Evolutionary conservation across 2,329 filamentous ascomycete species (phyloP), one percentile per base, ranked within the genome.

Genomic region (Talaromyces pinophilus): DNA sequence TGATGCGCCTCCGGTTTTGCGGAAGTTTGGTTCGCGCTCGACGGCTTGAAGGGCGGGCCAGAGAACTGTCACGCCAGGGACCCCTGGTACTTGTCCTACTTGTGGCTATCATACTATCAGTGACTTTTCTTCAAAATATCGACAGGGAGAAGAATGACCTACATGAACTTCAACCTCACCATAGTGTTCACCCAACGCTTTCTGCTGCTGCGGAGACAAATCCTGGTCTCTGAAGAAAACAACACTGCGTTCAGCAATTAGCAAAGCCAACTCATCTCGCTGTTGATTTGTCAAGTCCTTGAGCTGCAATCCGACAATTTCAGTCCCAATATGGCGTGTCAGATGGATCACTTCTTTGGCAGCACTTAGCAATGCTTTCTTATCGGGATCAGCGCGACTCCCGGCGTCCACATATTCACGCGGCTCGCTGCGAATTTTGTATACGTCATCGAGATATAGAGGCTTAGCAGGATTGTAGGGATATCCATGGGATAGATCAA

Each of bases 111-210:
- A 33, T 40, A 13, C 42, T 5, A 25, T 61, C 22, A 50, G 35
- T 35, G 35, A 64, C 44, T 25, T 25, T 57, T 57, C 25, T 30
- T 57, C 25, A 15, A 35, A 35, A 4, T 15, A 5, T 8, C 22
- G 13, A 28, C 1, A 67, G 22, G 40, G 40, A 6, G 13, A 7
- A 28, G 28, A 25, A 40, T 10, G n/a, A 75, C 84, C 72, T 77
- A 89, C 88, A 72, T 92, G 90, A 13, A 92, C 78, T 71, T 92
- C 89, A 33, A 91, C 79, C 69, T 90, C 85, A 3, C 88, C 88
- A 68, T 82, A 90, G 74, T 85, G 83, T 68, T 88, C 84, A 0
- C 88, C 88, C 0, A 90, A 77, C n/a, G 82, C 82, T 63, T 85
- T 84, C 71, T 90, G 87, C 71, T 90, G 79, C 71, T 90, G 87